A percentile compares a stretch with the other conserved stretches of the same genome.
Conservation (phyloP, 768 basidiomycete genomes). For the Nevesoporus exiguus region DNA sequence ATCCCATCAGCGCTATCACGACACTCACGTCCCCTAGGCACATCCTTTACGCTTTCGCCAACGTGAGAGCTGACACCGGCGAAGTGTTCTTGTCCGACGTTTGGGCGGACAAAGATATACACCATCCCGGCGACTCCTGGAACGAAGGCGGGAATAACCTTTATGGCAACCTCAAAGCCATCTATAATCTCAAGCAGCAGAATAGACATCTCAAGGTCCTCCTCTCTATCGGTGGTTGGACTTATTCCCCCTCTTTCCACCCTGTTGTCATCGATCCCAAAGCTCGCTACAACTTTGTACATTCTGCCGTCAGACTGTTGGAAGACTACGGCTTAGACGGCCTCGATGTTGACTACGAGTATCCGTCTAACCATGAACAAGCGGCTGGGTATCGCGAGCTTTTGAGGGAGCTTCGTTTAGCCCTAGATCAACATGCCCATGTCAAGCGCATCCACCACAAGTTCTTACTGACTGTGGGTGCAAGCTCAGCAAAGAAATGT, state of each 20-base stretch:
- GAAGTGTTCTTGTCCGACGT: conserved; percentile 85
- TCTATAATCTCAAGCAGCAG: conserved; percentile 86
- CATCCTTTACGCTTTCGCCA: conserved; percentile 91
- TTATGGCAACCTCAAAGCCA: conserved; percentile 93
- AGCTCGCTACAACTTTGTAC: conserved; percentile 74
- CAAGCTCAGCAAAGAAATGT: background rate
- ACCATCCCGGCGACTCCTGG: conserved; percentile 95
- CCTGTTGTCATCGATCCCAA: conserved; percentile 66
- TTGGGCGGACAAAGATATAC: conserved; percentile 97
- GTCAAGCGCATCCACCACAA: conserved; percentile 58
- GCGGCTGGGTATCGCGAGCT: conserved; percentile 84
- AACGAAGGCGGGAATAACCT: conserved; percentile 87
- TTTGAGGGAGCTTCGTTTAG: conserved; percentile 68
- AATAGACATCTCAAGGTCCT: conserved; percentile 77
- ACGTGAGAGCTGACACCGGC: conserved; percentile 77
- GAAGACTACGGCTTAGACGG: conserved; percentile 95
- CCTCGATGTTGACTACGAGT: conserved; percentile 91
- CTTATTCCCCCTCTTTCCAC: conserved; percentile 85
- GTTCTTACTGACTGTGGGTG: conserved; percentile 71
- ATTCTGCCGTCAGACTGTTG: conserved; percentile 69
- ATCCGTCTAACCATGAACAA: conserved; percentile 74
- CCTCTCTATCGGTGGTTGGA: conserved; percentile 95
- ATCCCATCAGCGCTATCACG: background rate
- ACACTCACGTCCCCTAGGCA: conserved; percentile 46
- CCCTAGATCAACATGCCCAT: conserved; percentile 69